These are phyloP conservation scores for Esteya vermicola DNA, from an alignment of 2,329 filamentous ascomycete species.

Conservation along the genomic window DNA sequence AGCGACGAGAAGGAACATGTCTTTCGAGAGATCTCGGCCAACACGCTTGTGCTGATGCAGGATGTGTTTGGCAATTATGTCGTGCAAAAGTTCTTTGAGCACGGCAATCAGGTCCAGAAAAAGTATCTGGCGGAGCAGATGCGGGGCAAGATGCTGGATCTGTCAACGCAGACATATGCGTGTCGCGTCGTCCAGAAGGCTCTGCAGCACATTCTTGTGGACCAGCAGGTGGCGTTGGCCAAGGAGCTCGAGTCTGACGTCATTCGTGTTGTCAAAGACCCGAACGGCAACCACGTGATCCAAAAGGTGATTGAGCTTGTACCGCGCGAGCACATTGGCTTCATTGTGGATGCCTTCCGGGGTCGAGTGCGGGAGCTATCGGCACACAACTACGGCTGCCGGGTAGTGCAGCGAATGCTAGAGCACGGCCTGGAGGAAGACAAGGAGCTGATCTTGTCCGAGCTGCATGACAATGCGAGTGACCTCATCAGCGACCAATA, in stretches of 20 bases:
- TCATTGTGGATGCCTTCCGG: slow-evolving; percentile 70
- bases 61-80: slow-evolving; percentile 98
- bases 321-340: slow-evolving; percentile 64
- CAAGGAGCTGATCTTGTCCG: slow-evolving; percentile 56
- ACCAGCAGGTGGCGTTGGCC: slow-evolving; percentile 48
- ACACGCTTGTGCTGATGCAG: slow-evolving; percentile 79
- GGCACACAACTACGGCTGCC: slow-evolving; percentile 73
- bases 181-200: slow-evolving; percentile 96
- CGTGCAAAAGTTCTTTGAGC: slow-evolving; percentile 94
- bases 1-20: slow-evolving; percentile 90
- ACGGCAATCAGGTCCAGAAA: slow-evolving; percentile 89
- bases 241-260: slow-evolving; percentile 70
- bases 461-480: slow-evolving; percentile 60
- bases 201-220: slow-evolving; percentile 77
- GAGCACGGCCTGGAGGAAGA: slow-evolving; percentile 66
- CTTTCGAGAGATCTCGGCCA: slow-evolving; percentile 74
- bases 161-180: slow-evolving; percentile 83
- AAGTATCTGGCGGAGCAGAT: slow-evolving; percentile 73
- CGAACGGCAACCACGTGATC: slow-evolving; percentile 92
- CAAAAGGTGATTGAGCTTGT: slow-evolving; percentile 83
- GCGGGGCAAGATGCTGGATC: slow-evolving; percentile 65
- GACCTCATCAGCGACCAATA: slow-evolving; percentile 74
- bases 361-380: slow-evolving; percentile 62
- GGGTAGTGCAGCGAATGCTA: slow-evolving; percentile 83
- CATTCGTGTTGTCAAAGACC: slow-evolving; percentile 64